A percentile compares a stretch with the other conserved stretches of the same genome.
These are phyloP conservation scores for Mycothermus thermophilus DNA, from an alignment of 495 filamentous ascomycete species.

Conservation along the genomic window DNA sequence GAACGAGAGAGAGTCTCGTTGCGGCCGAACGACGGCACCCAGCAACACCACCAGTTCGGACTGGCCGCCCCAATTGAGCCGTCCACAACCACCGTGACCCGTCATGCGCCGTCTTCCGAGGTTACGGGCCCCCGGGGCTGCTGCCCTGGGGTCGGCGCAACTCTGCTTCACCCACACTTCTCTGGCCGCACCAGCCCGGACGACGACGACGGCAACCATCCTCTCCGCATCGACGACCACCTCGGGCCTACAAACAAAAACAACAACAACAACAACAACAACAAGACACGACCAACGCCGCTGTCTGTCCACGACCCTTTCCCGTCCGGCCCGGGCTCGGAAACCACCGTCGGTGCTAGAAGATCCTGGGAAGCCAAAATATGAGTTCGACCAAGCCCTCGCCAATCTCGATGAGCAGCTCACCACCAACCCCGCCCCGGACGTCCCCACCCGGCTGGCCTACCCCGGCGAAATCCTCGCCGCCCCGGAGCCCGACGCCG, in stretches of 20 bases:
- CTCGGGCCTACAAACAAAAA: no score
- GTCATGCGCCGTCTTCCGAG: conserved; percentile 20
- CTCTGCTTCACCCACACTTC: no score
- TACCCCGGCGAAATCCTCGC: conserved; percentile 4
- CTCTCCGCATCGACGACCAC: not conserved
- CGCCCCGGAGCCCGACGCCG: conserved; percentile 10
- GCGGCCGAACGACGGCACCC: not conserved
- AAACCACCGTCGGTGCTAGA: not conserved
- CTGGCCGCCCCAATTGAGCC: conserved; percentile 7
- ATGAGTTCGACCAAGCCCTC: not conserved
- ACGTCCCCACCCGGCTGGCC: conserved; percentile 12
- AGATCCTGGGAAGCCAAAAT: not conserved
- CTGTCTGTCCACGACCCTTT: conserved; percentile 10
- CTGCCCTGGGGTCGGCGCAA: conserved; percentile 12
- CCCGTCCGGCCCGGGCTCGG: not conserved
- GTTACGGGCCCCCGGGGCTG: conserved; percentile 13
- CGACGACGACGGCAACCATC: conserved; percentile 4
- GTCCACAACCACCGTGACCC: not conserved
- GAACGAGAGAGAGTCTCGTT: not conserved
- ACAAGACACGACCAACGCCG: conserved; percentile 4
- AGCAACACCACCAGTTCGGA: not conserved
- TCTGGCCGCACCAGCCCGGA: conserved; percentile 7
- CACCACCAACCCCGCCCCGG: not conserved
- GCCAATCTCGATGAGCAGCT: conserved; percentile 1
- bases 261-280: no score